Evolutionary conservation across 2,329 filamentous ascomycete species (phyloP).

Genomic region (Neofusicoccum ribis): DNA sequence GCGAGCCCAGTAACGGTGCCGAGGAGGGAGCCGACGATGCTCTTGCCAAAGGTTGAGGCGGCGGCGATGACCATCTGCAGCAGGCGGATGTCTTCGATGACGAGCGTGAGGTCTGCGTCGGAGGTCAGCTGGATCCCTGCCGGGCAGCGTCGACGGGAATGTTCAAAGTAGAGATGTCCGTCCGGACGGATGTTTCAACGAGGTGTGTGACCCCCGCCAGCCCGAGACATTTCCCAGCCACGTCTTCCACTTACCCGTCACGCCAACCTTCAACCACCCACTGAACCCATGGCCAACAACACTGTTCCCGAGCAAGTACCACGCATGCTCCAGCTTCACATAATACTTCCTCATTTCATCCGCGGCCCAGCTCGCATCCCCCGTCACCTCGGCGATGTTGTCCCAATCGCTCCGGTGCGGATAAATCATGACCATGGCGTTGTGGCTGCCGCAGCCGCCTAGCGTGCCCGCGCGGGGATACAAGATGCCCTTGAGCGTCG

Average conservation of each 20-base stretch:
- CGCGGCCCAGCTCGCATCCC: slow-evolving; percentile 61
- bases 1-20: slow-evolving; percentile 44
- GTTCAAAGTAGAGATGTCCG: too few relatives aligned
- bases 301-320: slow-evolving; percentile 51
- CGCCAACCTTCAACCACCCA: slow-evolving; percentile 51
- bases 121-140: too few relatives aligned
- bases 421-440: slow-evolving; percentile 61
- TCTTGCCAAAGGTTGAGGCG: slow-evolving; percentile 50
- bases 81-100: slow-evolving; percentile 53
- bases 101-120: slow-evolving; percentile 49
- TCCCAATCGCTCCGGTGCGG: slow-evolving; percentile 61
- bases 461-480: slow-evolving; percentile 60
- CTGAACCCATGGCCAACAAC: slow-evolving; percentile 56
- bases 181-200: too few relatives aligned
- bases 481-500: slow-evolving; percentile 53
- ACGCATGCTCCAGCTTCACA: slow-evolving; percentile 54
- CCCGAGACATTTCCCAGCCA: slow-evolving; percentile 38
- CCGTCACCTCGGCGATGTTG: slow-evolving; percentile 58
- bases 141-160: too few relatives aligned
- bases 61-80: slow-evolving; percentile 54
- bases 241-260: slow-evolving; percentile 40
- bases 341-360: slow-evolving; percentile 55
- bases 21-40: slow-evolving; percentile 23
- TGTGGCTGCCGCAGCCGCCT: slow-evolving; percentile 62
- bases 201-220: too few relatives aligned